Percentiles rank a stretch among this genome's conserved stretches.
These are phyloP conservation scores for Diplodia seriata DNA, from an alignment of 2,329 filamentous ascomycete species.

Conservation along the genomic window DNA sequence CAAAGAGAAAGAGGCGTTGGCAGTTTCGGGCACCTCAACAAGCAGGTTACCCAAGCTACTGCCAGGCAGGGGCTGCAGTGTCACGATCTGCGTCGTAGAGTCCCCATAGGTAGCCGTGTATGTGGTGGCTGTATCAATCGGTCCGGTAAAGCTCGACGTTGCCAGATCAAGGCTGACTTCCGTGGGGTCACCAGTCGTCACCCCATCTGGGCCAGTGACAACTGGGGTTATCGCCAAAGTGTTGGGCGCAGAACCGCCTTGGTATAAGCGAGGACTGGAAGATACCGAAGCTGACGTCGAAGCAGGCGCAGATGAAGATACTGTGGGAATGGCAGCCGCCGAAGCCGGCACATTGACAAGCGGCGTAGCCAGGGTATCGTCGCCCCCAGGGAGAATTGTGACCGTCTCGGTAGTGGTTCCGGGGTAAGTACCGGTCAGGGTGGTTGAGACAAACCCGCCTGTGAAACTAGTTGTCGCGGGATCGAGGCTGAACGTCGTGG, in stretches of 20 bases:
- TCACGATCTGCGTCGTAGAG: not conserved
- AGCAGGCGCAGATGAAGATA: not conserved
- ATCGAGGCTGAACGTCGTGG: not conserved
- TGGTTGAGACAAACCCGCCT: not conserved
- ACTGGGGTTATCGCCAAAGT: not conserved
- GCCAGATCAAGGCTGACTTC: not conserved
- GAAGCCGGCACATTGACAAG: not conserved
- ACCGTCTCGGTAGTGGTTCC: not conserved
- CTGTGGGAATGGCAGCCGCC: no score
- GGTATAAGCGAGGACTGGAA: not conserved
- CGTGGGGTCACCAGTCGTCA: not conserved
- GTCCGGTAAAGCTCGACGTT: not conserved
- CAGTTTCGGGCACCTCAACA: not conserved
- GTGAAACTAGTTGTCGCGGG: not conserved
- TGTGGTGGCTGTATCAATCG: not conserved
- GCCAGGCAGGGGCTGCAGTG: not conserved
- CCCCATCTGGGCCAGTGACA: not conserved
- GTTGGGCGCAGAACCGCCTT: not conserved
- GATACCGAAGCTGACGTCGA: not conserved
- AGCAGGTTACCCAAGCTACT: not conserved
- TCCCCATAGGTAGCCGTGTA: not conserved
- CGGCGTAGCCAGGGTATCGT: not conserved
- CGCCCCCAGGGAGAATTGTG: not conserved
- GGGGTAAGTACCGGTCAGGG: constrained; percentile 9
- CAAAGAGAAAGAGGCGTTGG: no score